Percentiles rank a stretch among this genome's conserved stretches.
These are phyloP conservation scores for Solanum phureja DNA, from an alignment of 257 asterid species.

Conservation along the genomic window DNA sequence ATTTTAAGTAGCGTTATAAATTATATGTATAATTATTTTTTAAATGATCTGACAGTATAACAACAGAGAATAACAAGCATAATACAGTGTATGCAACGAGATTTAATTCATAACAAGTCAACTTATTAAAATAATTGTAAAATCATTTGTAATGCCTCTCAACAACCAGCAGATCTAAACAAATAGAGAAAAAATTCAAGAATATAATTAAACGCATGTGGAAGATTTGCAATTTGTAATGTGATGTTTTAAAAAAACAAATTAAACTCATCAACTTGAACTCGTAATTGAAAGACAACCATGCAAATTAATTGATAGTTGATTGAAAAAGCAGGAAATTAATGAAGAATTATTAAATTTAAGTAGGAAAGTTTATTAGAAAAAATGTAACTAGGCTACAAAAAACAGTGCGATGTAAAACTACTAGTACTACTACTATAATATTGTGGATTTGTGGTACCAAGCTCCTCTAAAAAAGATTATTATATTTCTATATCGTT, in stretches of 20 bases:
- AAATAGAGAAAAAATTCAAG: background rate
- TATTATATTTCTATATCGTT: background rate
- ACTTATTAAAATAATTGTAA: background rate
- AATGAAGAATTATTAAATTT: background rate
- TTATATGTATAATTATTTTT: background rate
- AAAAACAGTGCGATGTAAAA: background rate
- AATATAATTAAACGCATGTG: background rate
- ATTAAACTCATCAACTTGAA: background rate
- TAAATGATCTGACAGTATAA: background rate
- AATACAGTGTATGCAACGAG: background rate
- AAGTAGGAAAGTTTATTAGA: background rate
- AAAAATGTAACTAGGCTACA: background rate
- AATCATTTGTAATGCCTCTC: constrained; percentile 13
- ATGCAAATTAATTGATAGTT: background rate
- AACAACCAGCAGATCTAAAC: constrained; percentile 14
- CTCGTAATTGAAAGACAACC: background rate
- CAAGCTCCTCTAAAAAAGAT: background rate
- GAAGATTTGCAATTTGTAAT: background rate
- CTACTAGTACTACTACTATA: background rate
- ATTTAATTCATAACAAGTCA: background rate
- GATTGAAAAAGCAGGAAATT: background rate
- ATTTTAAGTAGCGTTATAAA: background rate
- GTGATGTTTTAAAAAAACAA: background rate
- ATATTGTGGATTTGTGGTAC: background rate
- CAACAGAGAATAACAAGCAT: background rate